Evolutionary conservation across 1,139 yeast species (phyloP), one percentile per base, ranked within the genome.

Genomic region (Geotrichum aggregatum): DNA sequence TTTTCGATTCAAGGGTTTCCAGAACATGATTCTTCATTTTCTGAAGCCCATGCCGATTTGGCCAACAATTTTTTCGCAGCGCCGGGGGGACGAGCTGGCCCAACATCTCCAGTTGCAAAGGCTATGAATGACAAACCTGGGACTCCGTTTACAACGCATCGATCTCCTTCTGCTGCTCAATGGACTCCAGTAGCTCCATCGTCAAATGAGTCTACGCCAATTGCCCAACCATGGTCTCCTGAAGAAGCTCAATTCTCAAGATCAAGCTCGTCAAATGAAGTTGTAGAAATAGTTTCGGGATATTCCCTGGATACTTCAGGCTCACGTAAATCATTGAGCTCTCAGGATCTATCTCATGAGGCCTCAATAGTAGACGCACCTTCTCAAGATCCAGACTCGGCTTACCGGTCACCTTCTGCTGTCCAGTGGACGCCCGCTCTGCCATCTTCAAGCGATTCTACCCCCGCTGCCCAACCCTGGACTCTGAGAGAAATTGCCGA

Each of bases 341-440:
- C 28, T 24, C 8, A 5, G 8, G 5, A 5, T 24, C 8, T 24
- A 24, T 8, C 28, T 24, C 8, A 5, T 24, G 28, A 24, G 28
- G 8, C 5, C 8, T 24, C 28, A 24, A 8, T 24, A 5, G 8
- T 24, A 8, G 28, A 24, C 8, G 28, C 7, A 5, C 28, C 28
- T 5, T 8, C 8, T 24, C 28, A 41, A 13, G 36, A 34, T 14
- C 16, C 47, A 6, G 16, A 31, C 18, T 21, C 28, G 14, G 36
- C 36, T n/a, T n/a, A n/a, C n/a, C 18, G 38, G 14, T 43, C 50
- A 5, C 50, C 50, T 28, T 41, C 44, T 28, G 44, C 39, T 19
- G 36, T 19, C 13, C 34, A 18, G 3, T 21, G 43, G 47, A 19
- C 44, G 16, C 44, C 43, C 4, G 47, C 34, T 19, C 43, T 24